Conservation (phyloP, 2,329 filamentous ascomycete species). For the Venturia effusa region DNA sequence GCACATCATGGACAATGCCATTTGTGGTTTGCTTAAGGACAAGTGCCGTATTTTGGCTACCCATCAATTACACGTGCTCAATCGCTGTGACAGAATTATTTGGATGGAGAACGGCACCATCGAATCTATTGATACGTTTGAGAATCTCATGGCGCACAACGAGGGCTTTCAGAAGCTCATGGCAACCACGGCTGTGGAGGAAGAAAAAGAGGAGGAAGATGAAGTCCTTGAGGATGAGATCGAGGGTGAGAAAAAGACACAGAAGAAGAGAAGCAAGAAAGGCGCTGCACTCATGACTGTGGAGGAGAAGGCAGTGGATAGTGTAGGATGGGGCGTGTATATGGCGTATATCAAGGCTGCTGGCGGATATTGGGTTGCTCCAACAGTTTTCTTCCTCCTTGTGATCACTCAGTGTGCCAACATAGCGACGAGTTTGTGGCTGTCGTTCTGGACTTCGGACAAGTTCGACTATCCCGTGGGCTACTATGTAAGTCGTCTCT, state of each 20-base stretch:
- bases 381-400: slow-evolving; percentile 52
- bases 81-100: slow-evolving; percentile 80
- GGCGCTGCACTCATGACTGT: slow-evolving; percentile 58
- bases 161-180: slow-evolving; percentile 72
- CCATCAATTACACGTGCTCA: slow-evolving; percentile 88
- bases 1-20: slow-evolving; percentile 85
- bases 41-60: slow-evolving; percentile 90
- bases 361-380: slow-evolving; percentile 57
- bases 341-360: slow-evolving; percentile 65
- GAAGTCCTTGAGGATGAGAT: slow-evolving; percentile 40
- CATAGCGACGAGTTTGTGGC: slow-evolving; percentile 80
- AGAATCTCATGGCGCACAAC: slow-evolving; percentile 72
- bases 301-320: slow-evolving; percentile 60
- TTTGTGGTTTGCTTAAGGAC: slow-evolving; percentile 74
- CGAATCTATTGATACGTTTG: slow-evolving; percentile 77
- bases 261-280: slow-evolving; percentile 42
- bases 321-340: slow-evolving; percentile 74
- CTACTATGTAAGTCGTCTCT: slow-evolving; percentile 53
- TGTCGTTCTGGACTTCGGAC: slow-evolving; percentile 85
- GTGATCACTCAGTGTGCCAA: slow-evolving; percentile 70
- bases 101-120: slow-evolving; percentile 85
- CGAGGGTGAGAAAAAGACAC: slow-evolving; percentile 44
- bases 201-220: slow-evolving; percentile 33
- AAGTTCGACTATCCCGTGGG: slow-evolving; percentile 58
- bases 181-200: slow-evolving; percentile 63